phyloP scores from a whole-genome alignment of 495 filamentous ascomycete species.

The Penicillium maclennaniae region DNA sequence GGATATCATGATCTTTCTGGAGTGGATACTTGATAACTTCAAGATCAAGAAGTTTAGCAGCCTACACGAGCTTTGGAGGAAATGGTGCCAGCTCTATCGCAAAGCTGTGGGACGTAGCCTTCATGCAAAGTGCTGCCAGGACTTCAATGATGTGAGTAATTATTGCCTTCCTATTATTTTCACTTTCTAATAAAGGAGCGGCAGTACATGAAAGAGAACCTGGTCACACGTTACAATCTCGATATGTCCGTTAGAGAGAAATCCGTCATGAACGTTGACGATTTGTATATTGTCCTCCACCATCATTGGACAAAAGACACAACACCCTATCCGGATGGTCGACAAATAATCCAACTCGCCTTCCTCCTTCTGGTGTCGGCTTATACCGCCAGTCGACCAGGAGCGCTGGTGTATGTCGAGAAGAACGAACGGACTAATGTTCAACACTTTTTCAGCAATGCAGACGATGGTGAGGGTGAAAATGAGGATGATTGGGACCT shows the following conservation, averaged over 20 bases:
- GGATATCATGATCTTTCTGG: slow-evolving; percentile 6
- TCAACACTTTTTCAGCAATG: slow-evolving; percentile 1
- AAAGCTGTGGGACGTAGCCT: slow-evolving; percentile 7
- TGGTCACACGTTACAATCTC: slow-evolving; percentile 10
- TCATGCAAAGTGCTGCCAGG: slow-evolving; percentile 1
- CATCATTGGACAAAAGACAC: slow-evolving; percentile 11
- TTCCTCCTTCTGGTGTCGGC: slow-evolving; percentile 12
- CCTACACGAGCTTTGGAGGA: slow-evolving; percentile 7
- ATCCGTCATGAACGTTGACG: slow-evolving; percentile 15
- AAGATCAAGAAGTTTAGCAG: slow-evolving; percentile 10
- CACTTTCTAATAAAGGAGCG: background rate
- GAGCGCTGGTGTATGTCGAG: slow-evolving; percentile 7
- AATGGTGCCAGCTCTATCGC: slow-evolving; percentile 14
- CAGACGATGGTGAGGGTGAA: background rate
- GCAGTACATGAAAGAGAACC: slow-evolving; percentile 13
- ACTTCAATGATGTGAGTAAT: slow-evolving; percentile 1
- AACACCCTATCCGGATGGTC: slow-evolving; percentile 8
- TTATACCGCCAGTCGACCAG: slow-evolving; percentile 10
- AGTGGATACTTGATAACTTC: slow-evolving; percentile 8
- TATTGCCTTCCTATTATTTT: background rate
- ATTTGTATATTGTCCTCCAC: slow-evolving; percentile 14
- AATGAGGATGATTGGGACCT: slow-evolving; percentile 1
- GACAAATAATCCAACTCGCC: slow-evolving; percentile 11
- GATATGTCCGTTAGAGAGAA: slow-evolving; percentile 13
- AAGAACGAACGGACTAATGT: slow-evolving; percentile 4